Base-by-base conservation (phyloP, 768 basidiomycete genomes). In the Collybia mongolica region DNA sequence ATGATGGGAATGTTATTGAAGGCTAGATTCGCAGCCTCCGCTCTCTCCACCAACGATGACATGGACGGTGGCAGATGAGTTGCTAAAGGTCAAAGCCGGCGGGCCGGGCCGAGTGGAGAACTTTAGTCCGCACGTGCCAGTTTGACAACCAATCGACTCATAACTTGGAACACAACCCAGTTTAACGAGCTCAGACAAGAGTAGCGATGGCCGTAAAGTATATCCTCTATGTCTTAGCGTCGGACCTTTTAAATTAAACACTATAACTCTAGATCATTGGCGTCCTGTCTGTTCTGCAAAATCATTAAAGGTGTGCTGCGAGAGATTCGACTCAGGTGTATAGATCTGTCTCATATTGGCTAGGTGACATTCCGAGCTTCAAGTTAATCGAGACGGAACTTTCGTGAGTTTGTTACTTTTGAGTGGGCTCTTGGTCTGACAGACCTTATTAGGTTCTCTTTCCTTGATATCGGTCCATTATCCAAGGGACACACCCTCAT, bases 381-480 rank as follows among this genome's bases (percentile, higher is more conserved):
- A 95, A 93, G 72, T 80, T 94, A 29, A 48, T 88, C 36, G 91
- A 94, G 65, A 92, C 88, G 1, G 79, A 82, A 5, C 64, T 79
- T 20, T 81, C 86, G 83, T 90, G 61, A 57, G 83, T 81, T 12
- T 9, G 11, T 14, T 14, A 12, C 32, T 32, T 32, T 14, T 32
- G 32, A 32, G 32, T 11, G 14, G 32, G 11, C 11, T 6, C 14
- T 32, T 14, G 32, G 11, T 32, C 32, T 20, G 39, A 28, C 24
- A 9, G 39, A 18, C 32, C 42, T 47, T 14, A 22, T 23, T 61
- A 92, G 90, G 12, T 88, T 73, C 63, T 83, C 96, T 0, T 98
- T 99, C 74, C 82, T 99, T 56, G 97, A 98, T 58, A 90, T 99
- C 54, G 85, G 85, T 1, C 95, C 96, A 6, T 71, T 98, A 19